Evolutionary conservation across 192 early-diverging fungal species (phyloP).

Genomic region (Coemansia sp.): DNA sequence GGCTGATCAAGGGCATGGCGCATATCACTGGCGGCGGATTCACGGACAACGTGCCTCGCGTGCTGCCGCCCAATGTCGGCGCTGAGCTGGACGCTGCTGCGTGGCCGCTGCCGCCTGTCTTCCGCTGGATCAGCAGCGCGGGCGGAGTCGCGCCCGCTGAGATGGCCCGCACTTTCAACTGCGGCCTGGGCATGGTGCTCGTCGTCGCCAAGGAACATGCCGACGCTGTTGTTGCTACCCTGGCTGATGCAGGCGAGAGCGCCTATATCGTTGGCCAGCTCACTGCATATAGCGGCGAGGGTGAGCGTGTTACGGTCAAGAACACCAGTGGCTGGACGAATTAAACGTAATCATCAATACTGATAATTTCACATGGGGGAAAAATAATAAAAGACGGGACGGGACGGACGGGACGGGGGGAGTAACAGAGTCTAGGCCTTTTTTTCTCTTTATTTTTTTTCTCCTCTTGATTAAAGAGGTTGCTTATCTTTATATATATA

Average conservation of each 20-base stretch:
- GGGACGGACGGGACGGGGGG: background rate
- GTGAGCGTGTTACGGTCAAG: conserved; percentile 27
- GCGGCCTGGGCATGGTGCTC: conserved; percentile 98
- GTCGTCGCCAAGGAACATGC: conserved; percentile 74
- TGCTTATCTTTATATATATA: background rate
- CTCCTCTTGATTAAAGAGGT: background rate
- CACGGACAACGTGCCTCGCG: conserved; percentile 96
- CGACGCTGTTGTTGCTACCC: conserved; percentile 60
- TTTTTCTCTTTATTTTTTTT: background rate
- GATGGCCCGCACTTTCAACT: conserved; percentile 98
- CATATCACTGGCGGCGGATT: conserved; percentile 99
- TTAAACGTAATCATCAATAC: background rate
- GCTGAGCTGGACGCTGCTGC: conserved; percentile 80
- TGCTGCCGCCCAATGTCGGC: conserved; percentile 81
- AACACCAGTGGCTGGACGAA: conserved; percentile 38
- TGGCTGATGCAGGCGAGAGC: conserved; percentile 66
- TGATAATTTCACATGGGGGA: background rate
- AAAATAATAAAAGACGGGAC: background rate
- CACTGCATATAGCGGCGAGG: conserved; percentile 13
- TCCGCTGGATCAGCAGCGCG: conserved; percentile 89
- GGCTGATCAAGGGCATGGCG: conserved; percentile 92
- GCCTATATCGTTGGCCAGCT: conserved; percentile 78
- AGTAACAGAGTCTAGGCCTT: background rate
- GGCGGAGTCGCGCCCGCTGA: conserved; percentile 74
- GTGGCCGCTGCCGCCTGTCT: conserved; percentile 90